phyloP scores from a whole-genome alignment of 306 rosid species.

The Rosa persica region DNA sequence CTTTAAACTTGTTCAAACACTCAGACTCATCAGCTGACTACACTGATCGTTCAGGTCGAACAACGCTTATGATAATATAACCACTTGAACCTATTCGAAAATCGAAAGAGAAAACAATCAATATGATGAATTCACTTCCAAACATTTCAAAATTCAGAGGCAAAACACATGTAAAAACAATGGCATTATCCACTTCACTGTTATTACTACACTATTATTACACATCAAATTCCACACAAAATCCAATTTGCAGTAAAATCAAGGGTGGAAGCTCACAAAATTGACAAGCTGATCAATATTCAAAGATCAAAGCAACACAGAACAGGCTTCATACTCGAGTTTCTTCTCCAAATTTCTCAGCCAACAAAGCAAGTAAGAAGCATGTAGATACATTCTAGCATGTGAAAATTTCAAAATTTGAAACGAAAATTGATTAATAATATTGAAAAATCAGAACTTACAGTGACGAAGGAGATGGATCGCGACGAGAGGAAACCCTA shows the following conservation, averaged over 20 bases:
- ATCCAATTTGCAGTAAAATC: background rate
- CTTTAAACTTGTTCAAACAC: slow-evolving; percentile 10
- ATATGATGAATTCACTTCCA: slow-evolving; percentile 20
- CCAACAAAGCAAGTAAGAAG: slow-evolving; percentile 12
- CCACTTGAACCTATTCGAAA: slow-evolving; percentile 25
- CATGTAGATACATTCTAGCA: background rate
- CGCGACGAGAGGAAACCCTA: slow-evolving; percentile 52
- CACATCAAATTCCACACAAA: background rate
- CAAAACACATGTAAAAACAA: slow-evolving; percentile 29
- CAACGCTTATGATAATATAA: slow-evolving; percentile 19
- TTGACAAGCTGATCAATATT: background rate
- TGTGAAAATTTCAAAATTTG: background rate
- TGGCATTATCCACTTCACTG: background rate
- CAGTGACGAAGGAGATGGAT: slow-evolving; percentile 44
- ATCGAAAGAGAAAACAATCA: slow-evolving; percentile 14
- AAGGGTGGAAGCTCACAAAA: background rate
- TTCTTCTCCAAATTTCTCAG: slow-evolving; percentile 12
- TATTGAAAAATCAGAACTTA: slow-evolving; percentile 30
- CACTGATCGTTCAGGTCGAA: slow-evolving; percentile 10
- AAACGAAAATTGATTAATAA: background rate
- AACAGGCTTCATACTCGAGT: background rate
- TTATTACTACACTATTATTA: background rate
- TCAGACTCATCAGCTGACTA: background rate
- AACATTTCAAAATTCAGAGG: background rate
- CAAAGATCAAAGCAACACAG: background rate